Conservation (phyloP, 1,284 basidiomycete species). For the Fomitopsis palustris region DNA sequence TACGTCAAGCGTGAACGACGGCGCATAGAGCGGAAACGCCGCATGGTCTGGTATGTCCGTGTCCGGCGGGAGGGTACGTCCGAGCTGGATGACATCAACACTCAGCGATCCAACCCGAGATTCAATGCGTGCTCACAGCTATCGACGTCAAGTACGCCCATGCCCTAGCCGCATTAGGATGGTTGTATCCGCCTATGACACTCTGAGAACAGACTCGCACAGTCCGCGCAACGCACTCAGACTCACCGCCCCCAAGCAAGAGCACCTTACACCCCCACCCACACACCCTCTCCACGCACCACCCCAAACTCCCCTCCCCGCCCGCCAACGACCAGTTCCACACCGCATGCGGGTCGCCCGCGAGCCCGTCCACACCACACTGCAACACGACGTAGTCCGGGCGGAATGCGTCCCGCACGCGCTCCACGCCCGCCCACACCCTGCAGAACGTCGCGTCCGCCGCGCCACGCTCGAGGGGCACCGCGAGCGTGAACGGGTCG, state of each 20-base stretch:
- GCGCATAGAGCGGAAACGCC: constrained; percentile 68
- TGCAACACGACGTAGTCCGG: constrained; percentile 85
- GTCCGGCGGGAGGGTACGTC: constrained; percentile 50
- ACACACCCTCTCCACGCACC: constrained; percentile 59
- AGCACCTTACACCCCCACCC: constrained; percentile 61
- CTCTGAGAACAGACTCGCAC: background rate
- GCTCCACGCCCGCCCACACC: constrained; percentile 64
- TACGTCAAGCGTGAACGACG: constrained; percentile 79
- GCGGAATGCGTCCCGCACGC: constrained; percentile 55
- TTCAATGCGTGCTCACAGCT: constrained; percentile 44
- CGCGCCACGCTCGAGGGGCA: constrained; percentile 71
- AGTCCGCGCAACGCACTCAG: constrained; percentile 4
- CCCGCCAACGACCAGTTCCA: constrained; percentile 76
- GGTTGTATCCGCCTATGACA: constrained; percentile 72
- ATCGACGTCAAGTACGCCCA: constrained; percentile 82
- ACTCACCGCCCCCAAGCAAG: constrained; percentile 62
- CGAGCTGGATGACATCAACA: constrained; percentile 36
- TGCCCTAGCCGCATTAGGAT: constrained; percentile 77
- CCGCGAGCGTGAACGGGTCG: constrained; percentile 72
- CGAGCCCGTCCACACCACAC: constrained; percentile 83
- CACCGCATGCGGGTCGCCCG: constrained; percentile 75
- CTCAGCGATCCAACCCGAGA: background rate
- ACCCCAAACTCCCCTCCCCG: constrained; percentile 61
- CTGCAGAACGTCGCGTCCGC: constrained; percentile 56
- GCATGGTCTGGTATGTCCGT: constrained; percentile 70